Conservation (phyloP, 2,329 filamentous ascomycete genomes). For the Talaromyces sp. region DNA sequence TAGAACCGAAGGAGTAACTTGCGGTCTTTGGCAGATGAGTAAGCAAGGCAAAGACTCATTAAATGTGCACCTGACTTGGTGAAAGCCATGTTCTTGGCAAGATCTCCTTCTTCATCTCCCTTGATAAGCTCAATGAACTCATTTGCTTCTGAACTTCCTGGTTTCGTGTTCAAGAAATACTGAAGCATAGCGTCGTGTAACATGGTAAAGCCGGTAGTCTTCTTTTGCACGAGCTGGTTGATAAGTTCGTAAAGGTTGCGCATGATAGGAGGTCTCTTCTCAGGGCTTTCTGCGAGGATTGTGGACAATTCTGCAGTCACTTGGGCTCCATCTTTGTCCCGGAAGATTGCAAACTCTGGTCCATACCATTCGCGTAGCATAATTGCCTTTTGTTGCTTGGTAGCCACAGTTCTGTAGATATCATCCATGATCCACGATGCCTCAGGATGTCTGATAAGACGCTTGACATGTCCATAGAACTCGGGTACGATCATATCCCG, state of each 20-base stretch:
- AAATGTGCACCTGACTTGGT: constrained; percentile 83
- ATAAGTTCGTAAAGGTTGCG: constrained; percentile 80
- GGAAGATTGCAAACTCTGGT: constrained; percentile 81
- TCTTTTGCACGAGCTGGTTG: constrained; percentile 92
- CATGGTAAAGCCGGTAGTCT: constrained; percentile 94
- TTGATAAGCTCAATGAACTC: constrained; percentile 90
- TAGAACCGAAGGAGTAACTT: constrained; percentile 83
- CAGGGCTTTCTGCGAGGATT: constrained; percentile 73
- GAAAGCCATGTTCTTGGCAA: constrained; percentile 94
- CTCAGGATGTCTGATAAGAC: constrained; percentile 92
- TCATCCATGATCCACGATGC: constrained; percentile 98
- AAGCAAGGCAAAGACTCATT: constrained; percentile 74
- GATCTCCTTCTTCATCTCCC: constrained; percentile 83
- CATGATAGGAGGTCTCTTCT: constrained; percentile 85
- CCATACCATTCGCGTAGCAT: constrained; percentile 96
- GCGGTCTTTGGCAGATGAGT: constrained; percentile 87
- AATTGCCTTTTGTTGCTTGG: constrained; percentile 76
- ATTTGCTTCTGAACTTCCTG: constrained; percentile 73
- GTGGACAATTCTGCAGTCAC: constrained; percentile 64
- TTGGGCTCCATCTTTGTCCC: constrained; percentile 51
- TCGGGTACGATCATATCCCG: constrained; percentile 86
- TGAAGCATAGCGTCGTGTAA: constrained; percentile 98
- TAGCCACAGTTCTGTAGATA: constrained; percentile 85
- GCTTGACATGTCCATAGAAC: constrained; percentile 90
- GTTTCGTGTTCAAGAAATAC: constrained; percentile 78